Percentiles rank a stretch among this genome's conserved stretches.
Conservation (phyloP, 306 rosid genomes). For the Astragalus glycyphyllos region DNA sequence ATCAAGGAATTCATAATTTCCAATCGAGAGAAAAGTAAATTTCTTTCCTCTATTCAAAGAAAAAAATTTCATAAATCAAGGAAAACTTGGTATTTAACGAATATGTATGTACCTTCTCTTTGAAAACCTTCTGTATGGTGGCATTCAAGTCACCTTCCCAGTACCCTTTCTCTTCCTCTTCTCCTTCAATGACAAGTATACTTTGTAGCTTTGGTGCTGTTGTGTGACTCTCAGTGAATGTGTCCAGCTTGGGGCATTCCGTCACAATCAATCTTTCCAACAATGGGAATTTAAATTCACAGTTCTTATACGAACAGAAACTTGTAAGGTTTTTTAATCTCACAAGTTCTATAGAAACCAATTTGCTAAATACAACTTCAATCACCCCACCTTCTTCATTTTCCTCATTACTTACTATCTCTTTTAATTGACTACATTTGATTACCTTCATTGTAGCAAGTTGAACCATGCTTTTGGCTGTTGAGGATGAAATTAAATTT, state of each 20-base stretch:
- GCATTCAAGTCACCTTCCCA: too few relatives aligned
- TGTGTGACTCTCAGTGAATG: not conserved
- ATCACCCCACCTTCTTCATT: not conserved
- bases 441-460: too few relatives aligned
- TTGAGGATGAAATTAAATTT: not conserved
- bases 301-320: slow-evolving; percentile 8
- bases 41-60: too few relatives aligned
- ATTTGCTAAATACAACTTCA: slow-evolving; percentile 8
- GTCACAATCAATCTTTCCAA: slow-evolving; percentile 13
- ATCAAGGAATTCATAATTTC: too few relatives aligned
- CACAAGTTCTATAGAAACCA: slow-evolving; percentile 27
- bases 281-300: slow-evolving; percentile 20
- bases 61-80: too few relatives aligned
- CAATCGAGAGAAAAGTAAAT: too few relatives aligned
- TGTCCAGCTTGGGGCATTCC: not conserved
- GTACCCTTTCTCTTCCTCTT: not conserved
- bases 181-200: not conserved
- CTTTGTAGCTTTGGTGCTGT: slow-evolving; percentile 24
- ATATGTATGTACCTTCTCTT: too few relatives aligned
- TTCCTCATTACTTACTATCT: not conserved
- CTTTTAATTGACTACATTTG: too few relatives aligned
- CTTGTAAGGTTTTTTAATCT: not conserved
- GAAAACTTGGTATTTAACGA: too few relatives aligned
- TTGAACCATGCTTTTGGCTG: slow-evolving; percentile 21
- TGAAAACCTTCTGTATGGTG: too few relatives aligned